Evolutionary conservation across 1,139 yeast species (phyloP).

Genomic region (Saccharomyces hybrid): DNA sequence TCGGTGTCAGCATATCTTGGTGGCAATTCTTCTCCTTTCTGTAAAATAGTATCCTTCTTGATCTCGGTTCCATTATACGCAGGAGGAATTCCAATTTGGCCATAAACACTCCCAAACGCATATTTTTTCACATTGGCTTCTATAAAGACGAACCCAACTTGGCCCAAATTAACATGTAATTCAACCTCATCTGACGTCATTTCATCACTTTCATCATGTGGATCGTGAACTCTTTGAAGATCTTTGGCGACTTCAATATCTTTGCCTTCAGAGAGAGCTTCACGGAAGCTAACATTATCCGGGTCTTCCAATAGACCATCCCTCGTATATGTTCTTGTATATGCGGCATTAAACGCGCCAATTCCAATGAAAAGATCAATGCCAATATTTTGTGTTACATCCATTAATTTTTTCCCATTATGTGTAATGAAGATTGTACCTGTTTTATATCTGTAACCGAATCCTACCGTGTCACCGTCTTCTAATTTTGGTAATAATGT

Average conservation of each 20-base stretch:
- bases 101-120: slow-evolving; percentile 77
- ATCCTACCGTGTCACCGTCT: slow-evolving; percentile 88
- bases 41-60: slow-evolving; percentile 52
- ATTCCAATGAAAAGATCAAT: slow-evolving; percentile 54
- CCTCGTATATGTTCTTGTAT: slow-evolving; percentile 30
- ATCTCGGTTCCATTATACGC: slow-evolving; percentile 49
- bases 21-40: slow-evolving; percentile 68
- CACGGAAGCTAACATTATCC: slow-evolving; percentile 28
- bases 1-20: slow-evolving; percentile 43
- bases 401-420: slow-evolving; percentile 82
- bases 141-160: slow-evolving; percentile 84
- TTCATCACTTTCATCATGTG: slow-evolving; percentile 11
- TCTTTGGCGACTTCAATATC: slow-evolving; percentile 21
- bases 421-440: slow-evolving; percentile 87
- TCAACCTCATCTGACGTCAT: slow-evolving; percentile 33
- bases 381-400: slow-evolving; percentile 71
- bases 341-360: slow-evolving; percentile 31
- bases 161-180: slow-evolving; percentile 82
- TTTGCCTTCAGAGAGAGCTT: slow-evolving; percentile 18
- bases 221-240: slow-evolving; percentile 21
- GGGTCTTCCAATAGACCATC: slow-evolving; percentile 32
- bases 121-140: slow-evolving; percentile 88
- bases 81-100: slow-evolving; percentile 71
- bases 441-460: slow-evolving; percentile 72
- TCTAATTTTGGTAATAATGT: slow-evolving; percentile 65